Evolutionary conservation across 441 rosid genomes (phyloP).

Genomic region (Pelargonium myrrhifolium): DNA sequence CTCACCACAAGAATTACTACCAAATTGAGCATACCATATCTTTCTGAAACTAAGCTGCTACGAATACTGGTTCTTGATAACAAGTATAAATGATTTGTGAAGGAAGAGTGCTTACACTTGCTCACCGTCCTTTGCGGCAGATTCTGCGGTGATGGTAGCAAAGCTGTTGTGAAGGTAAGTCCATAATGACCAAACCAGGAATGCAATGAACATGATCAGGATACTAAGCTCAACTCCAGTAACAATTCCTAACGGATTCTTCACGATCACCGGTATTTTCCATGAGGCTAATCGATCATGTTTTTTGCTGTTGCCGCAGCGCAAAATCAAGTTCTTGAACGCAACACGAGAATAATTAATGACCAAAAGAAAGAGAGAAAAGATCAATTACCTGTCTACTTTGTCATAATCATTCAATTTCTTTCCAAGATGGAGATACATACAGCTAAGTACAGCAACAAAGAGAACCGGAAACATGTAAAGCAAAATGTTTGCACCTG

Average conservation of each 20-base stretch:
- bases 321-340: not conserved
- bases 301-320: not conserved
- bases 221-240: slow-evolving; percentile 41
- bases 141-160: slow-evolving; percentile 23
- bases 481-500: slow-evolving; percentile 39
- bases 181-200: slow-evolving; percentile 49
- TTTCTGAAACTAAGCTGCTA: not conserved
- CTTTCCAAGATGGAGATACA: slow-evolving; percentile 44
- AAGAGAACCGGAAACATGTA: slow-evolving; percentile 49
- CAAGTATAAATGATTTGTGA: not conserved
- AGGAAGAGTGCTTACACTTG: slow-evolving; percentile 28
- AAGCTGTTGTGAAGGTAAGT: slow-evolving; percentile 29
- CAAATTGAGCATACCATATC: not conserved
- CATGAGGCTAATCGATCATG: slow-evolving; percentile 17
- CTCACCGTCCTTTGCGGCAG: slow-evolving; percentile 16
- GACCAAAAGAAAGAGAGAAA: not conserved
- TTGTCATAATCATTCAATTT: slow-evolving; percentile 12
- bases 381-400: slow-evolving; percentile 1
- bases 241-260: slow-evolving; percentile 61
- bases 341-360: not conserved
- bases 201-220: slow-evolving; percentile 43
- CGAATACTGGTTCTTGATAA: not conserved
- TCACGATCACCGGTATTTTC: slow-evolving; percentile 49
- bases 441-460: slow-evolving; percentile 39
- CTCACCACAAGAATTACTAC: not conserved